phyloP scores from a whole-genome alignment of 2,329 filamentous ascomycete genomes.

The Mariannaea elegans region DNA sequence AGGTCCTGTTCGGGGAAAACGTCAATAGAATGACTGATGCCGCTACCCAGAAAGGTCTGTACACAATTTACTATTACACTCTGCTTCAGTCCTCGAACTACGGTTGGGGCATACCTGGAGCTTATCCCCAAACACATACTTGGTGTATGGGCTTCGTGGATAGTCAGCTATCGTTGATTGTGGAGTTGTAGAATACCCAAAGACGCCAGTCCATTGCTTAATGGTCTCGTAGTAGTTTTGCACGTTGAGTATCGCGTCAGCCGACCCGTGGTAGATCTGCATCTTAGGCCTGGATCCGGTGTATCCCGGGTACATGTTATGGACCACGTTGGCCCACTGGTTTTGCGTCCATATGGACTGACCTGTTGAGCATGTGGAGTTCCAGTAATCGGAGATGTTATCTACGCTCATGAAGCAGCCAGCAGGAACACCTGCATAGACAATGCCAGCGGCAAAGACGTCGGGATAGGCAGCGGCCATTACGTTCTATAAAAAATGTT shows the following conservation, averaged over 20 bases:
- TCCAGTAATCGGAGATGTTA: slow-evolving; percentile 59
- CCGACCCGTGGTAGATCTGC: slow-evolving; percentile 67
- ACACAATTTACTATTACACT: neutral
- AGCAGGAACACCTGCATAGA: slow-evolving; percentile 62
- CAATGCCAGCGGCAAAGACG: slow-evolving; percentile 60
- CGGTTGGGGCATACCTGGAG: slow-evolving; percentile 18
- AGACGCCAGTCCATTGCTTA: slow-evolving; percentile 64
- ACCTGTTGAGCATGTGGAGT: slow-evolving; percentile 62
- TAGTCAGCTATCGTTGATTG: slow-evolving; percentile 42
- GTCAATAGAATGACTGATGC: slow-evolving; percentile 29
- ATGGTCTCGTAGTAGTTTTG: slow-evolving; percentile 66
- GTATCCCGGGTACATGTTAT: slow-evolving; percentile 60
- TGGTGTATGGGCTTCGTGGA: slow-evolving; percentile 50
- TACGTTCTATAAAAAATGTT: slow-evolving; percentile 48
- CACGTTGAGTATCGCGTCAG: slow-evolving; percentile 58
- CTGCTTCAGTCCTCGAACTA: neutral
- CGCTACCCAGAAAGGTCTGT: slow-evolving; percentile 30
- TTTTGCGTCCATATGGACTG: slow-evolving; percentile 52
- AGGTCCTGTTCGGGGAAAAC: slow-evolving; percentile 31
- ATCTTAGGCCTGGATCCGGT: slow-evolving; percentile 60
- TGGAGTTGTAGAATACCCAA: slow-evolving; percentile 50
- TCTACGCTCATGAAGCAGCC: slow-evolving; percentile 60
- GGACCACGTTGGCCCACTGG: slow-evolving; percentile 52
- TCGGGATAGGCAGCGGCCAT: slow-evolving; percentile 64
- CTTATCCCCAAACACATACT: slow-evolving; percentile 49